Evolutionary conservation across 139 green algal species (phyloP), one percentile per base, ranked within the genome.

Genomic region (Marvania coccoides): DNA sequence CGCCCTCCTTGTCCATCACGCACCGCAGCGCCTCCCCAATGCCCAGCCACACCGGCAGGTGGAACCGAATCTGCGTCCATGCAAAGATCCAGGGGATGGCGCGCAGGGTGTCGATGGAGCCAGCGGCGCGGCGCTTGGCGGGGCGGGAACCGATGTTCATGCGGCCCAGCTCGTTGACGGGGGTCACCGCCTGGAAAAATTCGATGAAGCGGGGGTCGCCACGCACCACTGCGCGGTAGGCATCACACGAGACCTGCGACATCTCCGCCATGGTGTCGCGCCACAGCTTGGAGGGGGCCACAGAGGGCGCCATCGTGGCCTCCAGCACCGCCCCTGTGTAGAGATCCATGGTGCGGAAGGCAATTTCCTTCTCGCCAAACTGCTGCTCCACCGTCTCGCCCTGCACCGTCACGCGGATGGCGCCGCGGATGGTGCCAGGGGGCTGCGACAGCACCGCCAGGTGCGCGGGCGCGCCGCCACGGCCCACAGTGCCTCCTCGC

Each of bases 71-170:
- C 73, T 97, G 91, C 4, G 93, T 98, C 94, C 94, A 99, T 23
- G 94, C 91, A 78, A 99, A 98, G 74, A 98, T 95, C 94, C 94
- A 99, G 47, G 94, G 94, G 73, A 99, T 99, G 69, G 94, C 92
- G 15, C 94, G 86, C 61, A 99, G 82, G 9, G 81, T 85, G 10
- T 93, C 85, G 66, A 98, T 95, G 73, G 82, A 84, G 68, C 91
- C 84, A 3, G 78, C 78, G 61, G 96, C 95, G 24, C 60, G 77
- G 48, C 87, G 80, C 47, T 75, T 78, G 26, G 83, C 73, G 13
- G 91, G 91, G 15, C 92, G 83, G 62, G 74, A 88, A 38, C 93
- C 93, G 63, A 98, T 98, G 84, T 98, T 98, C 62, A 99, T 88
- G 78, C 90, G 88, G 5, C 86, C 90, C 45, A 98, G 84, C 84